Evolutionary conservation across 176 grass and related monocot species (phyloP).

Genomic region (Avena eriantha): DNA sequence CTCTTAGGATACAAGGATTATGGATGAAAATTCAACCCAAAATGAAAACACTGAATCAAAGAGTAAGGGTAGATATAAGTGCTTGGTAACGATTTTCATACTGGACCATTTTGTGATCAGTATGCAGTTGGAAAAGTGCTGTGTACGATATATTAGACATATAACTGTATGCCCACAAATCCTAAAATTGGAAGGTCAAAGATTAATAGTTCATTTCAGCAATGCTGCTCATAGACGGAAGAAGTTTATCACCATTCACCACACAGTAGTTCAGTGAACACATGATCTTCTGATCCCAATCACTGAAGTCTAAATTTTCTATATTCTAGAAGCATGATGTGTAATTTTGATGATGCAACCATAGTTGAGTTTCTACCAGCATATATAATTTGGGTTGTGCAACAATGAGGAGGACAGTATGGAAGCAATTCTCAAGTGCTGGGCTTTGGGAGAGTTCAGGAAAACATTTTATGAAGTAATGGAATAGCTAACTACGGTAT

Average conservation of each 20-base stretch:
- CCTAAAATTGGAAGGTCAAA: background rate
- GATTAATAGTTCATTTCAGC: background rate
- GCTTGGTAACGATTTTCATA: background rate
- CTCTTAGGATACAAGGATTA: conserved; percentile 5
- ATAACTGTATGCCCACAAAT: background rate
- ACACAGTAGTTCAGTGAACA: background rate
- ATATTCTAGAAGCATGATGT: background rate
- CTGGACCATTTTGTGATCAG: background rate
- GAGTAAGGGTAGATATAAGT: background rate
- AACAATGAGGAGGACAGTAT: background rate
- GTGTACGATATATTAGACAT: background rate
- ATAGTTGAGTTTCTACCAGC: background rate
- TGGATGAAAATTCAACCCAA: background rate
- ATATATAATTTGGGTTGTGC: background rate
- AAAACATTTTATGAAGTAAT: background rate
- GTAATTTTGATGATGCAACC: background rate
- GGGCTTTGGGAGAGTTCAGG: background rate
- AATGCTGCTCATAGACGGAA: background rate
- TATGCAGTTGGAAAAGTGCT: background rate
- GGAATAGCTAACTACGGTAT: background rate
- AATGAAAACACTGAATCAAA: background rate
- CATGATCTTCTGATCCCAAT: background rate
- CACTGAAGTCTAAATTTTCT: background rate
- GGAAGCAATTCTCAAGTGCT: background rate
- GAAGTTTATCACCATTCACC: background rate